phyloP scores from a whole-genome alignment of 495 filamentous ascomycete species.

The Neurospora terricola region DNA sequence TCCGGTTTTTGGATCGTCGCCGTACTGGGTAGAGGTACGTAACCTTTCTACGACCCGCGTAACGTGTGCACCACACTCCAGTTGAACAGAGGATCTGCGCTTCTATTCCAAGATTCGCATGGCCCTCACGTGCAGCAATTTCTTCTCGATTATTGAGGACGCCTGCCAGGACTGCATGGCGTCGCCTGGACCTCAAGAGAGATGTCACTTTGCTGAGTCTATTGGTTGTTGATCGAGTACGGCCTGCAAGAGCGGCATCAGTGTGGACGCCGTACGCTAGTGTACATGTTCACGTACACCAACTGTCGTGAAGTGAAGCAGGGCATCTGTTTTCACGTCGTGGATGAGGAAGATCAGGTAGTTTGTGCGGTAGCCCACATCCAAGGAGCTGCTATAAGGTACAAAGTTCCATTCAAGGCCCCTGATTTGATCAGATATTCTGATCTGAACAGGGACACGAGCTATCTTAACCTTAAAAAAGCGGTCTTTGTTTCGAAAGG shows the following conservation, averaged over 20 bases:
- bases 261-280: background rate
- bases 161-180: background rate
- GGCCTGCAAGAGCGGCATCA: background rate
- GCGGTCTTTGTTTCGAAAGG: constrained; percentile 18
- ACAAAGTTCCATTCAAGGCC: constrained; percentile 4
- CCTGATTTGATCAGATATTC: constrained; percentile 11
- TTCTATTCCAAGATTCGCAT: background rate
- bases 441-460: constrained; percentile 14
- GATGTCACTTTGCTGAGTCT: background rate
- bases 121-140: background rate
- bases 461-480: constrained; percentile 10
- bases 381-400: constrained; percentile 11
- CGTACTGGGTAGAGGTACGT: background rate
- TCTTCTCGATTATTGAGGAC: background rate
- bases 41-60: constrained; percentile 3
- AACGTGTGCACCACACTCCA: background rate
- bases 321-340: background rate
- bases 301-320: background rate
- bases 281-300: background rate
- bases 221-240: background rate
- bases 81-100: constrained; percentile 8
- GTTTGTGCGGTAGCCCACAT: constrained; percentile 16
- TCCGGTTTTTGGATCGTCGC: constrained; percentile 6
- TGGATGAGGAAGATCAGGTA: constrained; percentile 3
- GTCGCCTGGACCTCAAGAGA: background rate